Percentiles rank a stretch among this genome's conserved stretches.
Evolutionary conservation across 2,329 filamentous ascomycete species (phyloP).

Genomic region (Epichloe elymi): DNA sequence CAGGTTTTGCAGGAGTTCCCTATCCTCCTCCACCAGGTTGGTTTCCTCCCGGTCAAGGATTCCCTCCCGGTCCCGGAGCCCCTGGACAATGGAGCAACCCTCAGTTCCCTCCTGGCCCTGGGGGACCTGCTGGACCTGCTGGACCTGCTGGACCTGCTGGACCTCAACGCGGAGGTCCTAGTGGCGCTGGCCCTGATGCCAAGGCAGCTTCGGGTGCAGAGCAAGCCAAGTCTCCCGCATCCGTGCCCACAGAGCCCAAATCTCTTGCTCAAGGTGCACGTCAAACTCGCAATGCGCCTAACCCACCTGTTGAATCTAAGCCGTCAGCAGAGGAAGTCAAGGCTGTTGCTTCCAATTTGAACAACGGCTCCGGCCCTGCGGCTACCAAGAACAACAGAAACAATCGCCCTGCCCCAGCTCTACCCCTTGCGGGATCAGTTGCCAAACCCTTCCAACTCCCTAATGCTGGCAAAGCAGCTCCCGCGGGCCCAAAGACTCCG

Average conservation of each 20-base stretch:
- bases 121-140: not conserved
- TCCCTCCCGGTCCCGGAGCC: conserved; percentile 34
- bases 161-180: conserved; percentile 38
- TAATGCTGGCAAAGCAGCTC: conserved; percentile 13
- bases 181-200: conserved; percentile 19
- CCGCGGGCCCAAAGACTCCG: conserved; percentile 23
- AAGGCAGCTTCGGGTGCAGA: conserved; percentile 37
- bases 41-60: conserved; percentile 67
- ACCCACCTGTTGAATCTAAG: conserved; percentile 56
- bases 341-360: conserved; percentile 28
- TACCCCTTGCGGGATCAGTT: conserved; percentile 44
- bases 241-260: conserved; percentile 41
- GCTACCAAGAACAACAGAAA: conserved; percentile 19
- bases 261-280: conserved; percentile 31
- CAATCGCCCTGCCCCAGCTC: conserved; percentile 48
- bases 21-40: conserved; percentile 68
- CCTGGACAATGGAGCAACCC: conserved; percentile 45
- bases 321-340: conserved; percentile 37
- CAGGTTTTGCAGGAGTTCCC: conserved; percentile 57
- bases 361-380: conserved; percentile 24
- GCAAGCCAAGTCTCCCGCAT: conserved; percentile 32
- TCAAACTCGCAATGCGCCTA: conserved; percentile 38
- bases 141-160: conserved; percentile 46
- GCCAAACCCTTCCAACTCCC: conserved; percentile 26
- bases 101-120: conserved; percentile 45